These are phyloP conservation scores for Metschnikowia reukaufii DNA, from an alignment of 805 yeast genomes.

Conservation along the genomic window DNA sequence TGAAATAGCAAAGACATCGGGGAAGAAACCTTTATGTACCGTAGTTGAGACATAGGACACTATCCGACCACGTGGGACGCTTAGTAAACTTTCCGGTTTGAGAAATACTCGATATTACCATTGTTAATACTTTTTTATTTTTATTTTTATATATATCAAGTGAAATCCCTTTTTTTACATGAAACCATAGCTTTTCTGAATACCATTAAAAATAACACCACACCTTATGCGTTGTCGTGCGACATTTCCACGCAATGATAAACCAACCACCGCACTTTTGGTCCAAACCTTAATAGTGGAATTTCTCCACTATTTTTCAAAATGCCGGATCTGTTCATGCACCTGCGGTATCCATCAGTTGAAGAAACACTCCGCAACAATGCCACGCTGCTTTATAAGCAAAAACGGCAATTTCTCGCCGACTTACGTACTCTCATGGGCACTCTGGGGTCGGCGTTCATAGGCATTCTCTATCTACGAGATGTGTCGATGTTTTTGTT, in stretches of 20 bases:
- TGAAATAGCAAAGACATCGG: too few species aligned
- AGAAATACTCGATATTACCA: too few species aligned
- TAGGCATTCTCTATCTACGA: slow-evolving; percentile 39
- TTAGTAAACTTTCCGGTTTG: too few species aligned
- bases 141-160: too few species aligned
- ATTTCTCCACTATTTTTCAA: not conserved
- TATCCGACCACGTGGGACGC: too few species aligned
- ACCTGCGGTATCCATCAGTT: slow-evolving; percentile 33
- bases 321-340: slow-evolving; percentile 25
- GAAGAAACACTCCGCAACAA: slow-evolving; percentile 45
- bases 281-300: not conserved
- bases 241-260: not conserved
- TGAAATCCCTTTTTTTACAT: too few species aligned
- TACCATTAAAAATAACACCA: not conserved
- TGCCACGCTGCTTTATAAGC: slow-evolving; percentile 39
- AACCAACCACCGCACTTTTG: not conserved
- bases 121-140: too few species aligned
- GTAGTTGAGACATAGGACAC: too few species aligned
- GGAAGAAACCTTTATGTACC: too few species aligned
- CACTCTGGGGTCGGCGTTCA: slow-evolving; percentile 34
- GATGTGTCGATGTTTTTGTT: slow-evolving; percentile 41
- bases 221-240: not conserved
- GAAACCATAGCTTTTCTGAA: not conserved
- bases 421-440: slow-evolving; percentile 37
- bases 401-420: slow-evolving; percentile 40